These are phyloP conservation scores for Ceratobasidium sp. DNA, from an alignment of 1,284 basidiomycete genomes.

Conservation along the genomic window DNA sequence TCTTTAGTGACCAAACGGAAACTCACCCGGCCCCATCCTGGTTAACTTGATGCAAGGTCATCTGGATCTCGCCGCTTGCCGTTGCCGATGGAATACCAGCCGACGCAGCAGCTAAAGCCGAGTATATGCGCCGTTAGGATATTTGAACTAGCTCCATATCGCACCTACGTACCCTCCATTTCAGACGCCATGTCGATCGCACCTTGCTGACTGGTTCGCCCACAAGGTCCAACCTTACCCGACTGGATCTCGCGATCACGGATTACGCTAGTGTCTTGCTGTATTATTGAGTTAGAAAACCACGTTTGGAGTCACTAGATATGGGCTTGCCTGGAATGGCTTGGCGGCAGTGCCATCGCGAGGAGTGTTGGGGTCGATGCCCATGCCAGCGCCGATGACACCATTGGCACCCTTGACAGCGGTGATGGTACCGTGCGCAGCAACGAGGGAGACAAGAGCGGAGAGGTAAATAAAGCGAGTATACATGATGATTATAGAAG, in stretches of 20 bases:
- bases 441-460: conserved; percentile 34
- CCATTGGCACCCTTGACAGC: conserved; percentile 45
- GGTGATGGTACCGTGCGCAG: conserved; percentile 45
- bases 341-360: background rate
- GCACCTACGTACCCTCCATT: conserved; percentile 42
- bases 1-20: background rate
- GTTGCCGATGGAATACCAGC: conserved; percentile 12
- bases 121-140: background rate
- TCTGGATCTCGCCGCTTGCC: conserved; percentile 9
- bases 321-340: background rate
- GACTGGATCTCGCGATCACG: conserved; percentile 43
- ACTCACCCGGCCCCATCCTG: conserved; percentile 31
- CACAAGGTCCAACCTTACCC: conserved; percentile 44
- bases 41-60: conserved; percentile 33
- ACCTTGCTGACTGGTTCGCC: conserved; percentile 44
- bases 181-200: conserved; percentile 43
- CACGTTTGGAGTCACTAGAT: conserved; percentile 16
- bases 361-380: conserved; percentile 42
- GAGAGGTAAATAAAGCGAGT: conserved; percentile 30
- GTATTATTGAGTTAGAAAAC: background rate
- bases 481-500: conserved; percentile 8
- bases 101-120: conserved; percentile 6
- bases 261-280: conserved; percentile 45
- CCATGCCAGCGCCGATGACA: conserved; percentile 43
- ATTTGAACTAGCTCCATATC: too few relatives aligned